A percentile compares a stretch with the other conserved stretches of the same genome.
Evolutionary conservation across 352 stramenopile species (phyloP).

Genomic region (Phytophthora citrophthora): DNA sequence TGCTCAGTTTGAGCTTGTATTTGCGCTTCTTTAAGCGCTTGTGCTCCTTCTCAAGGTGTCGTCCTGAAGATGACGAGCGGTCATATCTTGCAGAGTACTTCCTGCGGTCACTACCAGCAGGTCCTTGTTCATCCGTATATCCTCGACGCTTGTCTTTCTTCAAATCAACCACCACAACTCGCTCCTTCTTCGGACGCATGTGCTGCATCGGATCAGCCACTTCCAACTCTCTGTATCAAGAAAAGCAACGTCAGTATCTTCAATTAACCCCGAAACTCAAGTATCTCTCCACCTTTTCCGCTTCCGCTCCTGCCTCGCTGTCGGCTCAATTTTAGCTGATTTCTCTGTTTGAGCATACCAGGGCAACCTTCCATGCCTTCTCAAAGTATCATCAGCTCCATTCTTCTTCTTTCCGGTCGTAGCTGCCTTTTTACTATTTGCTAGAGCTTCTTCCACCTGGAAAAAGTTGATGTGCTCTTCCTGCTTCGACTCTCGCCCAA

Average conservation of each 20-base stretch:
- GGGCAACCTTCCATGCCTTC: slow-evolving; percentile 33
- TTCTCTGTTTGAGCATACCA: slow-evolving; percentile 49
- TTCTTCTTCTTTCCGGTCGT: slow-evolving; percentile 4
- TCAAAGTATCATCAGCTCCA: slow-evolving; percentile 40
- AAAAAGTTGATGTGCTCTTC: slow-evolving; percentile 54
- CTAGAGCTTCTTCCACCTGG: slow-evolving; percentile 29
- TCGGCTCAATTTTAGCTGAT: slow-evolving; percentile 8
- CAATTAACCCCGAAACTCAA: background rate
- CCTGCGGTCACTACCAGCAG: slow-evolving; percentile 31
- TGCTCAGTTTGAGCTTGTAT: slow-evolving; percentile 15
- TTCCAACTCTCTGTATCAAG: slow-evolving; percentile 39
- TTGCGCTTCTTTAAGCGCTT: slow-evolving; percentile 25
- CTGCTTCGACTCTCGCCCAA: background rate
- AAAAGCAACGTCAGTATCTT: slow-evolving; percentile 6
- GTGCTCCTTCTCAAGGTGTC: background rate
- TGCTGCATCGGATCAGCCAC: slow-evolving; percentile 42
- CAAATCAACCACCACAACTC: slow-evolving; percentile 5
- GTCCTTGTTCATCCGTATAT: slow-evolving; percentile 22
- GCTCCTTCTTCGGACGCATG: slow-evolving; percentile 44
- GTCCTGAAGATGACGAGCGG: slow-evolving; percentile 23
- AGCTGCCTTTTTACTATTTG: background rate
- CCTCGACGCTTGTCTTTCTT: slow-evolving; percentile 3
- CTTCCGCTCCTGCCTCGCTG: slow-evolving; percentile 36
- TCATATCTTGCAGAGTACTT: slow-evolving; percentile 41
- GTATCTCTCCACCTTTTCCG: slow-evolving; percentile 39